These are phyloP conservation scores for Aegilops tauschii DNA, from an alignment of 176 grass and related monocot species.

Conservation along the genomic window DNA sequence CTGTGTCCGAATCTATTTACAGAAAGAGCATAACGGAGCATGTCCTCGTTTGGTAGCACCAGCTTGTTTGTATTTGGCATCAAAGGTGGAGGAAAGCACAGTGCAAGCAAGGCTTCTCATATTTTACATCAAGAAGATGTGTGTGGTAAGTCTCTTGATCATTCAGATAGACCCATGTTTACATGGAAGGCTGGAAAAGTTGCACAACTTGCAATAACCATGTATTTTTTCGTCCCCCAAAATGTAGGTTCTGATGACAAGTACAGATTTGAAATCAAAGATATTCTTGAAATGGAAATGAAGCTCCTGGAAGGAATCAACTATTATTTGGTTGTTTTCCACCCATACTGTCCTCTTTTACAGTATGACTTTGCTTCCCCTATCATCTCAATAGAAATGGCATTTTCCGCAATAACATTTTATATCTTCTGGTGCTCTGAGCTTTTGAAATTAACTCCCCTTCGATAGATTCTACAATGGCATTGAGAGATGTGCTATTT, in stretches of 20 bases:
- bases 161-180: neutral
- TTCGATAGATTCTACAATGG: neutral
- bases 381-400: neutral
- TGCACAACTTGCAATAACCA: neutral
- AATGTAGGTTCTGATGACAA: conserved; percentile 64
- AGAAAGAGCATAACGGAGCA: conserved; percentile 93
- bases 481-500: conserved; percentile 27
- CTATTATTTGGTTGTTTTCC: conserved; percentile 96
- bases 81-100: conserved; percentile 96
- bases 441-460: neutral
- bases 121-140: conserved; percentile 94
- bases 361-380: conserved; percentile 57
- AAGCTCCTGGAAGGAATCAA: conserved; percentile 92
- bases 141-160: conserved; percentile 45
- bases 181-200: neutral
- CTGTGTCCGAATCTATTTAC: neutral
- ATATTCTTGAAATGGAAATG: conserved; percentile 99
- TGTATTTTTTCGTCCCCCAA: neutral
- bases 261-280: conserved; percentile 94
- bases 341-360: conserved; percentile 86
- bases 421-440: neutral
- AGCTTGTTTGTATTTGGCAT: conserved; percentile 95
- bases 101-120: conserved; percentile 95
- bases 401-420: conserved; percentile 3
- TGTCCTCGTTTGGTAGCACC: conserved; percentile 86